These are phyloP conservation scores for Neurospora sp. DNA, from an alignment of 495 filamentous ascomycete species.

Conservation along the genomic window DNA sequence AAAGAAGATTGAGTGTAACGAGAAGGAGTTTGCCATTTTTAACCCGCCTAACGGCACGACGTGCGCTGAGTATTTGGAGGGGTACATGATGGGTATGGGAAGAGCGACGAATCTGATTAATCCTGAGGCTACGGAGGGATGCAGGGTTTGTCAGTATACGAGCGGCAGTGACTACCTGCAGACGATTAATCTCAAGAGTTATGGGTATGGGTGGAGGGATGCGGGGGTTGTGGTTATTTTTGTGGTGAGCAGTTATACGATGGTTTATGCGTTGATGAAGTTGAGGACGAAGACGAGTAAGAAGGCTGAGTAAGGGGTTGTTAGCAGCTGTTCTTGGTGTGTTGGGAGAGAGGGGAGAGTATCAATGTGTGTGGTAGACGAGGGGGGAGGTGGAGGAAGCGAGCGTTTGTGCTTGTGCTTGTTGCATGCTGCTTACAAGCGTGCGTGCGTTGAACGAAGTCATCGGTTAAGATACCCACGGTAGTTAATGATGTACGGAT, in stretches of 20 bases:
- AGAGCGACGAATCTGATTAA: slow-evolving; percentile 25
- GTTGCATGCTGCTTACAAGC: too few relatives aligned
- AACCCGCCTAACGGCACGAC: slow-evolving; percentile 16
- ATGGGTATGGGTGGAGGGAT: slow-evolving; percentile 50
- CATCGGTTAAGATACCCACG: background rate
- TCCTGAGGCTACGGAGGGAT: slow-evolving; percentile 33
- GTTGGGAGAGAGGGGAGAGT: background rate
- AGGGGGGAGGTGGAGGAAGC: background rate
- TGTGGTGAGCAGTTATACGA: slow-evolving; percentile 19
- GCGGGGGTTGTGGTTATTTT: slow-evolving; percentile 39
- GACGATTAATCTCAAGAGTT: slow-evolving; percentile 22
- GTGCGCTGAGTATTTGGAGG: slow-evolving; percentile 17
- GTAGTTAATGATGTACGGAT: background rate
- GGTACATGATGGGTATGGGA: slow-evolving; percentile 20
- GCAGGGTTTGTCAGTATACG: slow-evolving; percentile 53
- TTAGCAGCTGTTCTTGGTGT: background rate
- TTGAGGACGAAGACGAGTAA: slow-evolving; percentile 21
- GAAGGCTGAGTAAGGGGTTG: slow-evolving; percentile 17
- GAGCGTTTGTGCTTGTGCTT: background rate
- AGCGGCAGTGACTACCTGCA: slow-evolving; percentile 46
- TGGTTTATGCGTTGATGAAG: slow-evolving; percentile 24
- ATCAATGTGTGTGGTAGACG: background rate
- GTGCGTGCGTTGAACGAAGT: background rate
- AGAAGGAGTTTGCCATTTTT: slow-evolving; percentile 15
- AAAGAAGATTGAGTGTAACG: slow-evolving; percentile 5